Conservation (phyloP, 1,284 basidiomycete genomes). For the Peniophora sp. region DNA sequence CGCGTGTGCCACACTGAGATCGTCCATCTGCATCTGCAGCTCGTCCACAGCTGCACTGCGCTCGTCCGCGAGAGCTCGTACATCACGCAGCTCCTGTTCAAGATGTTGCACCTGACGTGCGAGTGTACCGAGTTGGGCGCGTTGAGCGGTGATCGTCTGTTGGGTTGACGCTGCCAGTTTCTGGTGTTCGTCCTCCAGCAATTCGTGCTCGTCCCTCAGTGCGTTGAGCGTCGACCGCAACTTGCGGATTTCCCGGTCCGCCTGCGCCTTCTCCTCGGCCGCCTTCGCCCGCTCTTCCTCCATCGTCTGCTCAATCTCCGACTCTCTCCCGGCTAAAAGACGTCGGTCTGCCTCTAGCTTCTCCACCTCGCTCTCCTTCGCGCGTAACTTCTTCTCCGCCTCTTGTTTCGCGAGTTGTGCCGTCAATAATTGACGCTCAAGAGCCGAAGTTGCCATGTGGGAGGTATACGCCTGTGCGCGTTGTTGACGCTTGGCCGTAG, state of each 20-base stretch:
- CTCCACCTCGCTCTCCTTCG: conserved; percentile 48
- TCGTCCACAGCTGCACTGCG: conserved; percentile 30
- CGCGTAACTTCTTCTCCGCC: conserved; percentile 54
- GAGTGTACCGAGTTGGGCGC: conserved; percentile 39
- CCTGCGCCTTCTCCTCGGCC: conserved; percentile 45
- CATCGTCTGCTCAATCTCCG: conserved; percentile 49
- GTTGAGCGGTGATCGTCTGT: conserved; percentile 39
- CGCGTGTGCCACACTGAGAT: conserved; percentile 23
- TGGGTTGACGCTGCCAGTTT: conserved; percentile 34
- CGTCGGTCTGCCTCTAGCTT: conserved; percentile 57
- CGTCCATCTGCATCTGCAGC: conserved; percentile 42
- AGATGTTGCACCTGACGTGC: conserved; percentile 34
- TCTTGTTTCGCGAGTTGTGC: conserved; percentile 51
- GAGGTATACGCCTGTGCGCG: conserved; percentile 51
- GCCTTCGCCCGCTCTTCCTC: conserved; percentile 42
- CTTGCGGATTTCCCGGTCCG: conserved; percentile 38
- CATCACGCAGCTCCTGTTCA: conserved; percentile 34
- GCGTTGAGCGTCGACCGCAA: conserved; percentile 36
- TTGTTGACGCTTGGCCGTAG: conserved; percentile 54
- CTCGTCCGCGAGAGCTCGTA: conserved; percentile 32
- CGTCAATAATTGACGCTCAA: conserved; percentile 54
- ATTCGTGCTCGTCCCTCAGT: conserved; percentile 47
- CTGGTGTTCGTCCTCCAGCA: conserved; percentile 45
- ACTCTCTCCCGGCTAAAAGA: conserved; percentile 51
- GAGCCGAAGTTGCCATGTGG: conserved; percentile 45